Percentiles rank a stretch among this genome's conserved stretches.
phyloP scores from a whole-genome alignment of 768 basidiomycete species.

The Hemileccinum rubropunctum region DNA sequence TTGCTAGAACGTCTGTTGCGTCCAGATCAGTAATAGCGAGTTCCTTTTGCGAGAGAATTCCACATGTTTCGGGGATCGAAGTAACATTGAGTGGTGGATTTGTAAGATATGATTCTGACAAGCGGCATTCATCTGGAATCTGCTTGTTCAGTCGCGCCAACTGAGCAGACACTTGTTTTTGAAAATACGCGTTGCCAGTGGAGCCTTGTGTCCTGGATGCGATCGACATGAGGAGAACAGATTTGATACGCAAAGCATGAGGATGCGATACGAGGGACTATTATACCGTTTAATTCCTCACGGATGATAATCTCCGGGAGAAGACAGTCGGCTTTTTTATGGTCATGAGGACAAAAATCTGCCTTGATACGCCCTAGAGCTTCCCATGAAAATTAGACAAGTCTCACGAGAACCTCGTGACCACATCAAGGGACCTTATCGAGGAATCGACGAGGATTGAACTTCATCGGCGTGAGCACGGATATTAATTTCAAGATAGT shows the following conservation, averaged over 20 bases:
- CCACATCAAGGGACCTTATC: too few species aligned
- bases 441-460: not conserved
- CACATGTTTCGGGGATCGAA: conserved; percentile 30
- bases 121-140: conserved; percentile 21
- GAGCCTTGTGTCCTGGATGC: conserved; percentile 20
- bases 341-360: too few species aligned
- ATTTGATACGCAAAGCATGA: not conserved
- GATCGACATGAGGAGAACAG: conserved; percentile 15
- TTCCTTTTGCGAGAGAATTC: conserved; percentile 32
- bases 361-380: too few species aligned
- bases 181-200: conserved; percentile 21
- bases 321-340: too few species aligned
- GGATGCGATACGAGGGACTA: not conserved
- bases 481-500: too few species aligned
- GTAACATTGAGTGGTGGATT: conserved; percentile 32
- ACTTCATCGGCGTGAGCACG: too few species aligned
- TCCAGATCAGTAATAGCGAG: conserved; percentile 36
- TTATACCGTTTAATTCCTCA: not conserved
- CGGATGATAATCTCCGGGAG: not conserved
- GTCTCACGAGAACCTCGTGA: too few species aligned
- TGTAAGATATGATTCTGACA: conserved; percentile 16
- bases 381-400: too few species aligned
- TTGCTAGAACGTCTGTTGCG: conserved; percentile 31
- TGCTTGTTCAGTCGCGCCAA: conserved; percentile 20
- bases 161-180: conserved; percentile 16